Evolutionary conservation across 345 rosid species (phyloP).

Genomic region (Lenwebbia sp.): DNA sequence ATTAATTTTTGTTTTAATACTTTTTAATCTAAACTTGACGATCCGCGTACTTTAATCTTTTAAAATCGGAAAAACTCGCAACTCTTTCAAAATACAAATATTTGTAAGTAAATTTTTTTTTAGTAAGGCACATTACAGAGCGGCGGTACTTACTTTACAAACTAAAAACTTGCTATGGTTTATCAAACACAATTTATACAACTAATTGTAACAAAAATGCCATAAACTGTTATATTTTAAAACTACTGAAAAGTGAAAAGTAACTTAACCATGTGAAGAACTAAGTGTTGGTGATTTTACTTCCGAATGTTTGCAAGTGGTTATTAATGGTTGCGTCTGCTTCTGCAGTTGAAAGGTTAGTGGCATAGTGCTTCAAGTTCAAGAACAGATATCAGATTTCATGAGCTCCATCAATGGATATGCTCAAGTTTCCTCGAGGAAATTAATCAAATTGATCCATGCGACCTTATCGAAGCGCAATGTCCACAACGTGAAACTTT

Average conservation of each 20-base stretch:
- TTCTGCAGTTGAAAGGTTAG: background rate
- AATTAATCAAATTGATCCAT: background rate
- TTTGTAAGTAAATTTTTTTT: background rate
- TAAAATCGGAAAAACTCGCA: background rate
- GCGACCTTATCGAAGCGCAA: background rate
- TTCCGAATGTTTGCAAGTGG: no score
- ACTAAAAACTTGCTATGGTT: no score
- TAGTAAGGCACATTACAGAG: background rate
- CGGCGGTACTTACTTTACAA: background rate
- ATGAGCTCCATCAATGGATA: background rate
- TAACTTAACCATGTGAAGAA: no score
- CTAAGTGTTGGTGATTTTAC: no score
- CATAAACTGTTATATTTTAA: no score
- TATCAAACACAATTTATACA: no score
- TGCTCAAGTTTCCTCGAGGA: background rate
- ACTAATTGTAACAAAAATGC: no score
- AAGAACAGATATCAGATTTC: background rate
- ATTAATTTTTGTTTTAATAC: background rate
- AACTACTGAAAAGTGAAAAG: no score
- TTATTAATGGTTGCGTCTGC: no score
- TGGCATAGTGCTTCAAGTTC: background rate
- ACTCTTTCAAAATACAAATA: background rate
- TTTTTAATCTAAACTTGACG: no score
- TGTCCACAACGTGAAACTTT: background rate
- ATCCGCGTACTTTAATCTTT: background rate